Evolutionary conservation across 441 rosid species (phyloP), one percentile per base, ranked within the genome.

Genomic region (Adansonia gregorii): DNA sequence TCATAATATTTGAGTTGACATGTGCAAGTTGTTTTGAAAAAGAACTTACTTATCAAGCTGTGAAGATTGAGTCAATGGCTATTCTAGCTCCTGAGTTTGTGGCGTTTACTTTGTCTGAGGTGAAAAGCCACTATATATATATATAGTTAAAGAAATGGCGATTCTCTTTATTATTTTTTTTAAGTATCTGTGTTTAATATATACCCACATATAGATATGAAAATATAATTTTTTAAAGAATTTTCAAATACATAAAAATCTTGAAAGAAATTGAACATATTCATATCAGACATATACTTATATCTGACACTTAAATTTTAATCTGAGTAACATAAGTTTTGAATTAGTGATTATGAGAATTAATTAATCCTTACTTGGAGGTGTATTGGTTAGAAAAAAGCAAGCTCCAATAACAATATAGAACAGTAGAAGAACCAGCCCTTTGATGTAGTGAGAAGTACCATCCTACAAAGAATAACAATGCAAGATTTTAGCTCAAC

Each of bases 391-490:
- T n/a, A 93, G 87, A 49, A 87, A 93, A 78, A 95, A 93, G 87
- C 97, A 93, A 11, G 94, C 87, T 15, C 87, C 94, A 49, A 95
- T 90, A 2, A 93, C 92, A 10, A 91, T 5, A 81, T 93, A 95
- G 82, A 93, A 89, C 56, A 93, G 80, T 35, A 90, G 73, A 41
- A 92, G 90, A 76, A 89, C 85, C 78, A 93, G 60, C 55, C 99
- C 98, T 82, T 95, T 95, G 88, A 95, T 59, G 91, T 95, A 95
- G 80, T 95, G 97, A 60, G 98, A 95, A 72, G 92, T 93, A 7
- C 98, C 99, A 80, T 93, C 99, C 98, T 94, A 54, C 69, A 7
- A 74, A 46, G 66, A 2, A 1, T 14, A 20, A 43, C 20, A 20
- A 60, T 27, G n/a, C 66, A 12, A 61, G 17, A 27, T 61, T 61